Percentiles rank a stretch among this genome's conserved stretches.
Evolutionary conservation across 306 rosid species (phyloP).

Genomic region (Pyrus pyrifolia): DNA sequence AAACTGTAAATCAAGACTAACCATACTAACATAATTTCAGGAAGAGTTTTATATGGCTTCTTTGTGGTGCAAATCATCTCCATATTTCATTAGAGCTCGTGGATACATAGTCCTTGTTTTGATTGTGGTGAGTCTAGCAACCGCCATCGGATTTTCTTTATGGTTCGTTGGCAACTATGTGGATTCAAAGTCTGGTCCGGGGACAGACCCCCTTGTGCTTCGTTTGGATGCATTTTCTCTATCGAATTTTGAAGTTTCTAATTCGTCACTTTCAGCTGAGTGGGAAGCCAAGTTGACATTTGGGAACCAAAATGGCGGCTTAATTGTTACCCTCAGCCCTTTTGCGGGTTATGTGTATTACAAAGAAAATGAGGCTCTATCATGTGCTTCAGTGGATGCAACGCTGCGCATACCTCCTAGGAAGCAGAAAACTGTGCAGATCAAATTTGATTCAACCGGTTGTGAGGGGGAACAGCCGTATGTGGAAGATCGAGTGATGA

Average conservation of each 20-base stretch:
- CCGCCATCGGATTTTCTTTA: conserved; percentile 6
- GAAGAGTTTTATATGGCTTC: conserved; percentile 8
- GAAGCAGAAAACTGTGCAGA: conserved; percentile 22
- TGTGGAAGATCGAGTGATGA: conserved; percentile 24
- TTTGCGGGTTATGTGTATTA: conserved; percentile 27
- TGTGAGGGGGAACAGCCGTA: conserved; percentile 13
- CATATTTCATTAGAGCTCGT: background rate
- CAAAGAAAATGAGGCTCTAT: conserved; percentile 28
- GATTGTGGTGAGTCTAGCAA: conserved; percentile 12
- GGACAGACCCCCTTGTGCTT: conserved; percentile 21
- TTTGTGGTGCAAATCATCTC: conserved; percentile 11
- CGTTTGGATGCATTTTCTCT: conserved; percentile 15
- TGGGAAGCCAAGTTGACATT: conserved; percentile 29
- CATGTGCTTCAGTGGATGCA: conserved; percentile 25
- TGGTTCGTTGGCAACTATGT: conserved; percentile 21
- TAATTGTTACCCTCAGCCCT: conserved; percentile 22
- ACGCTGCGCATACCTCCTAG: conserved; percentile 37
- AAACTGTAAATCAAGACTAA: too few species aligned
- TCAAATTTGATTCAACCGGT: conserved; percentile 19
- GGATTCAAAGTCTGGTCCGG: conserved; percentile 31
- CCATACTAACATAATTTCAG: background rate
- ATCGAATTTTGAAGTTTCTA: conserved; percentile 6
- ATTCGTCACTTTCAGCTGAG: conserved; percentile 12
- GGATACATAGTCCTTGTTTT: conserved; percentile 9
- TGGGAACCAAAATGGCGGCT: conserved; percentile 28